These are phyloP conservation scores for Sporothrix pseudoabietina DNA, from an alignment of 2,329 filamentous ascomycete genomes.

Conservation along the genomic window DNA sequence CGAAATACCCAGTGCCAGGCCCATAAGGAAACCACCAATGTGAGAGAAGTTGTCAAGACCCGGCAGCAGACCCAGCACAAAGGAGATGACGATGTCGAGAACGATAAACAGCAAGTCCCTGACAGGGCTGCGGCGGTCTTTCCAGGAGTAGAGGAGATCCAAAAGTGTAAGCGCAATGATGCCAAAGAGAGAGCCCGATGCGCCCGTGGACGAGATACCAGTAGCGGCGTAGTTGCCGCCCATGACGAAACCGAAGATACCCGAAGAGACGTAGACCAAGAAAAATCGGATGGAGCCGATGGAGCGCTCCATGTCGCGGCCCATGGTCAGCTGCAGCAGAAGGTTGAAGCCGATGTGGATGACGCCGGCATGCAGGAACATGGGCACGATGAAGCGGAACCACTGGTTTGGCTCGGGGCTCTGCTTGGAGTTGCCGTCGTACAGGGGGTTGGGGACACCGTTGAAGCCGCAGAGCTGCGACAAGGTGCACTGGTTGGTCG, in stretches of 20 bases:
- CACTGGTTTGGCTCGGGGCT: conserved; percentile 80
- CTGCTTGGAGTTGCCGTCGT: conserved; percentile 54
- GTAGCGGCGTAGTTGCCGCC: conserved; percentile 90
- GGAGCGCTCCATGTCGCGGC: conserved; percentile 85
- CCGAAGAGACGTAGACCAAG: conserved; percentile 84
- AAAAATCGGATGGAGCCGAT: conserved; percentile 88
- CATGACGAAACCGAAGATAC: conserved; percentile 94
- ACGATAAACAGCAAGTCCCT: conserved; percentile 87
- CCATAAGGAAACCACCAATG: conserved; percentile 94
- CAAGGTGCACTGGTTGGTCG: conserved; percentile 67
- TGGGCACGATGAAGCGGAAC: conserved; percentile 94
- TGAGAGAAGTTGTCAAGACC: conserved; percentile 97
- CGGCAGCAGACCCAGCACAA: conserved; percentile 87
- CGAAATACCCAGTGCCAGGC: conserved; percentile 80
- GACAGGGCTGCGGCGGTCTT: conserved; percentile 71
- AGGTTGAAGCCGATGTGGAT: conserved; percentile 97
- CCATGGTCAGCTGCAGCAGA: conserved; percentile 85
- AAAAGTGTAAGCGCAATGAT: conserved; percentile 85
- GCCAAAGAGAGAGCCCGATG: conserved; percentile 88
- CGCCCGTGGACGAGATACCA: conserved; percentile 80
- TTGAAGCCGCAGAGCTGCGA: conserved; percentile 82
- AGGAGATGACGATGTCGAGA: conserved; percentile 83
- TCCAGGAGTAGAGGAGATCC: conserved; percentile 92
- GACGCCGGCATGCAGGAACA: conserved; percentile 91
- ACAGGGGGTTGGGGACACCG: conserved; percentile 69